Conservation (phyloP, 2,329 filamentous ascomycete genomes). For the Ramichloridium luteum region DNA sequence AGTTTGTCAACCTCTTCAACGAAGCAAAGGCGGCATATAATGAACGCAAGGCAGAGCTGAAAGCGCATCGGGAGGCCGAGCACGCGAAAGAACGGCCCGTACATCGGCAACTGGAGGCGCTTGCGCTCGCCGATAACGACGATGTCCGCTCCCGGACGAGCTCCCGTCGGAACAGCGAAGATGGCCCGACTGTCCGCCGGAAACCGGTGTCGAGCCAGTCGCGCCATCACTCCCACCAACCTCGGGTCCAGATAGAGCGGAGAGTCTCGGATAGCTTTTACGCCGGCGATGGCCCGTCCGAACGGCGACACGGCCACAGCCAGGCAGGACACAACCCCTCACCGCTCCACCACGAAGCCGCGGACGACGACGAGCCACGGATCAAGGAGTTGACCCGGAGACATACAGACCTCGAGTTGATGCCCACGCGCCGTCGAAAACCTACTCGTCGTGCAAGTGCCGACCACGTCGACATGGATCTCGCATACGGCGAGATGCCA, state of each 20-base stretch:
- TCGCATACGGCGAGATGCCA: slow-evolving; percentile 78
- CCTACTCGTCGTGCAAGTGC: slow-evolving; percentile 27
- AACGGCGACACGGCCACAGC: slow-evolving; percentile 3
- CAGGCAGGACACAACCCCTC: slow-evolving; percentile 16
- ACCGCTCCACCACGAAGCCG: slow-evolving; percentile 18
- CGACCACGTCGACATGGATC: slow-evolving; percentile 67
- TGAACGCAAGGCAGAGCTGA: slow-evolving; percentile 74
- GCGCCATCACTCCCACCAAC: slow-evolving; percentile 4
- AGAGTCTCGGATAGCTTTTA: slow-evolving; percentile 36
- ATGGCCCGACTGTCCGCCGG: slow-evolving; percentile 12
- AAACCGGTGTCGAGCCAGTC: slow-evolving; percentile 15
- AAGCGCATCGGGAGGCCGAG: slow-evolving; percentile 53
- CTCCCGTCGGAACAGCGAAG: slow-evolving; percentile 18
- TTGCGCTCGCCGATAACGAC: slow-evolving; percentile 35
- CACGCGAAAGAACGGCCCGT: slow-evolving; percentile 43
- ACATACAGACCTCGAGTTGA: slow-evolving; percentile 27
- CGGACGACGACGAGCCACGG: slow-evolving; percentile 19
- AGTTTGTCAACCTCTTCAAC: slow-evolving; percentile 80
- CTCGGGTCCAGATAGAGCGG: slow-evolving; percentile 30
- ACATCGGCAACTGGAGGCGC: slow-evolving; percentile 44
- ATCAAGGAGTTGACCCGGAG: slow-evolving; percentile 30
- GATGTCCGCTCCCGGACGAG: slow-evolving; percentile 14
- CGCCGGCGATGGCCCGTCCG: slow-evolving; percentile 25
- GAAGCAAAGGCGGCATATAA: slow-evolving; percentile 81
- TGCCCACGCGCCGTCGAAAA: slow-evolving; percentile 5